Evolutionary conservation across 805 yeast species (phyloP).

Genomic region (Metschnikowia hibisci): DNA sequence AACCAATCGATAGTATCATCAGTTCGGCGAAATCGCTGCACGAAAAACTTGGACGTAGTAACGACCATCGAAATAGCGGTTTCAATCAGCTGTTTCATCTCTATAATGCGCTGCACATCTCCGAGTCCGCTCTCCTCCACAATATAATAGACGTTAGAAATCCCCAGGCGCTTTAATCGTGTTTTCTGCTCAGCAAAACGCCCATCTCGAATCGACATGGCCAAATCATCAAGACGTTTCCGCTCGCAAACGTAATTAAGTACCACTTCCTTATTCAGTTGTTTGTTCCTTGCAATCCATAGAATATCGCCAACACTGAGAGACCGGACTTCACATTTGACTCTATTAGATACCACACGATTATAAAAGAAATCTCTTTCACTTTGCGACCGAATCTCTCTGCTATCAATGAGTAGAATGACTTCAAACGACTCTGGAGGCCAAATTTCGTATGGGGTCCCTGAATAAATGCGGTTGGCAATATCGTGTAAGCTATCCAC

Average conservation of each 20-base stretch:
- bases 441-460: constrained; percentile 54
- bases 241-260: constrained; percentile 86
- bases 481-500: constrained; percentile 23
- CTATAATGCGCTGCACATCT: constrained; percentile 30
- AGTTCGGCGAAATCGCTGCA: constrained; percentile 63
- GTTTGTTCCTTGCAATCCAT: constrained; percentile 77
- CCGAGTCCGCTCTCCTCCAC: constrained; percentile 66
- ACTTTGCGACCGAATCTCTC: constrained; percentile 68
- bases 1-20: constrained; percentile 72
- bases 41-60: constrained; percentile 60
- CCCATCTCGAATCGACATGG: constrained; percentile 79
- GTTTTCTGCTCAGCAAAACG: constrained; percentile 83
- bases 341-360: constrained; percentile 47
- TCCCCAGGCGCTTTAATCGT: constrained; percentile 65
- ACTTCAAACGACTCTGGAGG: constrained; percentile 54
- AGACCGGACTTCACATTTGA: constrained; percentile 50
- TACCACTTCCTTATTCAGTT: constrained; percentile 58
- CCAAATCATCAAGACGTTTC: constrained; percentile 83
- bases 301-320: constrained; percentile 81
- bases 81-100: constrained; percentile 61
- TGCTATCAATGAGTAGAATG: constrained; percentile 64
- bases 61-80: constrained; percentile 73
- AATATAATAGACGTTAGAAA: constrained; percentile 65
- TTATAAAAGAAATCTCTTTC: constrained; percentile 69
- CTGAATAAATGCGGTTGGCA: constrained; percentile 18